phyloP scores from a whole-genome alignment of 2,329 filamentous ascomycete species.

The Paraphoma chrysanthemicola region DNA sequence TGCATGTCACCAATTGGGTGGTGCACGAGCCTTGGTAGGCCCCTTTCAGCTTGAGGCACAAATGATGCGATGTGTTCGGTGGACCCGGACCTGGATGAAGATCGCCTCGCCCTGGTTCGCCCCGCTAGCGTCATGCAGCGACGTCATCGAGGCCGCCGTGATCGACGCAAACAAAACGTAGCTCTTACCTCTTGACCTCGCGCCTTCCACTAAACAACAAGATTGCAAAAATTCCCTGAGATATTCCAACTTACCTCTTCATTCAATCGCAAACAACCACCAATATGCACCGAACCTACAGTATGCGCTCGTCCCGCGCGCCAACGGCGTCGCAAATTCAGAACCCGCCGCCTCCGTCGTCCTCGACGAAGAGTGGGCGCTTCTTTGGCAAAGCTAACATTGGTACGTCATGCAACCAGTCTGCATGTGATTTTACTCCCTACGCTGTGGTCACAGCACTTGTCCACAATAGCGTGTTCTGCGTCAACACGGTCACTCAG shows the following conservation, averaged over 20 bases:
- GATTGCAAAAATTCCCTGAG: constrained; percentile 1
- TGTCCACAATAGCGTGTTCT: no score
- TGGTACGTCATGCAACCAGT: constrained; percentile 64
- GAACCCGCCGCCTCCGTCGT: constrained; percentile 91
- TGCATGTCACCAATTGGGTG: constrained; percentile 10
- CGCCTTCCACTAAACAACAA: constrained; percentile 15
- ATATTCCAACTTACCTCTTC: neutral
- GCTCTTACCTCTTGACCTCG: constrained; percentile 15
- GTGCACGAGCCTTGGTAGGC: neutral
- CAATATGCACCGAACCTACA: constrained; percentile 93
- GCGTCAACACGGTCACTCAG: no score
- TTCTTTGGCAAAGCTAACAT: constrained; percentile 87
- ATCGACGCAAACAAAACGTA: constrained; percentile 30
- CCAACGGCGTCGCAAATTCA: constrained; percentile 90
- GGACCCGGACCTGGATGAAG: constrained; percentile 11
- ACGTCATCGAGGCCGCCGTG: constrained; percentile 25
- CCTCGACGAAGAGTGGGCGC: constrained; percentile 87
- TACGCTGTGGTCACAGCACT: no score
- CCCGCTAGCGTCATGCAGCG: constrained; percentile 1
- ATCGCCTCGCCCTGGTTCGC: neutral
- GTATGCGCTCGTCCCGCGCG: constrained; percentile 85
- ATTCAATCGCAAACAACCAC: constrained; percentile 9
- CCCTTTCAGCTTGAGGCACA: neutral
- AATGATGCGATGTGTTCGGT: constrained; percentile 22
- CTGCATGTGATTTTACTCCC: neutral